Base-by-base conservation (phyloP, 225 moss, liverwort and hornwort species). In the Rhytidiadelphus loreus region DNA sequence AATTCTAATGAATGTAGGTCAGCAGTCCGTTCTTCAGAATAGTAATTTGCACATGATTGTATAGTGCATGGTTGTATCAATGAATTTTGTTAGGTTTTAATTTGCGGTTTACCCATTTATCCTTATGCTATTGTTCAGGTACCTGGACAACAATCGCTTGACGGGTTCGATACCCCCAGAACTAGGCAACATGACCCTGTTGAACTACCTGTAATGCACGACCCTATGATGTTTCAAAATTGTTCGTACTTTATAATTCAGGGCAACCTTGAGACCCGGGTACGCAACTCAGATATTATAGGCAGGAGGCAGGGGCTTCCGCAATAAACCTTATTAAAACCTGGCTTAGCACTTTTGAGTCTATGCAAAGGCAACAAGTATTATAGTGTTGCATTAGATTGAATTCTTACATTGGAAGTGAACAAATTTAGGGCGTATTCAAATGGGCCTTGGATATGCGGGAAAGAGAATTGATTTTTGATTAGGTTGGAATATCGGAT, bases 111-210 rank as follows among this genome's bases (percentile, higher is more conserved):
- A 83, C 62, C 44, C 61, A 50, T 64, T 64, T 52, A 35, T 84
- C 75, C 86, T 82, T 81, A 3, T 81, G 62, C 73, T 25, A 3
- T 43, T 73, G 63, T 43, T 79, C 91, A 94, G 94, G 85, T 94
- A 94, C 84, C 80, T 94, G 68, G 92, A 92, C 87, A 90, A 94
- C 84, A 94, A 94, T 86, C 87, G 87, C 30, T 86, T 94, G 90
- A 91, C 94, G 83, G 94, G 94, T 64, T 87, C 89, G 62, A 92
- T 94, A 87, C 94, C 94, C 43, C 90, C 92, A 60, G 94, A 94
- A 83, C 91, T 94, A 33, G 94, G 94, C 82, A 94, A 94, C 84
- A 91, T 94, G 94, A 94, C 91, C 60, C 81, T 88, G 60, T 90
- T 94, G 81, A 94, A 94, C 77, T 94, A 94, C 86, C 84, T 94